Percentiles rank a stretch among this genome's conserved stretches.
phyloP scores from a whole-genome alignment of 2,329 filamentous ascomycete genomes.

The Aureobasidium leucospermi region DNA sequence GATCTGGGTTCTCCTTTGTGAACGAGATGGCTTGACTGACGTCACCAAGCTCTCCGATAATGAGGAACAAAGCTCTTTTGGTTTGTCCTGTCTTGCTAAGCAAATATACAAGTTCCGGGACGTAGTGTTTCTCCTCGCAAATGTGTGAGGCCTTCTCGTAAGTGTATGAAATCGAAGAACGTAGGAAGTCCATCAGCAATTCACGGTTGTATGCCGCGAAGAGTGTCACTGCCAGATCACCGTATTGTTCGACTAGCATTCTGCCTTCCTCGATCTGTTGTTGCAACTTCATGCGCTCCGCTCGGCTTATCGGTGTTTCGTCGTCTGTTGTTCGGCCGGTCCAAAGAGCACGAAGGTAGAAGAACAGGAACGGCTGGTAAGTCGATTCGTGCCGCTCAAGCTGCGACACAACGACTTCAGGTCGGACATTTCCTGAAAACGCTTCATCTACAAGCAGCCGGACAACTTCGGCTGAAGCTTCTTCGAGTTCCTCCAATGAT shows the following conservation, averaged over 20 bases:
- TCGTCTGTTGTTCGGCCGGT: conserved; percentile 56
- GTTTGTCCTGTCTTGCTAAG: conserved; percentile 93
- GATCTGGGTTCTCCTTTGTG: conserved; percentile 82
- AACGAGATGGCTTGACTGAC: conserved; percentile 91
- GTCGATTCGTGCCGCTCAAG: conserved; percentile 54
- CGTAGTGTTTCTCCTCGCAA: conserved; percentile 73
- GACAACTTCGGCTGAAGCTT: conserved; percentile 75
- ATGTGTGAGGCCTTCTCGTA: conserved; percentile 71
- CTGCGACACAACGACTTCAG: conserved; percentile 70
- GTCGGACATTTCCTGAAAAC: conserved; percentile 75
- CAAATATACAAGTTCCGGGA: conserved; percentile 89
- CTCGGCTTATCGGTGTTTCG: conserved; percentile 23
- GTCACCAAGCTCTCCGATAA: conserved; percentile 87
- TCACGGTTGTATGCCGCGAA: conserved; percentile 78
- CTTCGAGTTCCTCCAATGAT: conserved; percentile 63
- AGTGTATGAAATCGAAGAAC: conserved; percentile 72
- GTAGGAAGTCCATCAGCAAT: conserved; percentile 80
- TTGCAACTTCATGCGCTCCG: conserved; percentile 22
- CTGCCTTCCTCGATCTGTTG: conserved; percentile 47
- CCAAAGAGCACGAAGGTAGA: conserved; percentile 87
- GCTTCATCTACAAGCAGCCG: conserved; percentile 84
- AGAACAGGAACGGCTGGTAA: conserved; percentile 72
- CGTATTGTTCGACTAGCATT: conserved; percentile 70
- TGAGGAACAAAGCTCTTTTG: conserved; percentile 82
- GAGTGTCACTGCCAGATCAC: conserved; percentile 76